Conservation (phyloP, 2,329 filamentous ascomycete genomes). For the Cercospora berteroae region DNA sequence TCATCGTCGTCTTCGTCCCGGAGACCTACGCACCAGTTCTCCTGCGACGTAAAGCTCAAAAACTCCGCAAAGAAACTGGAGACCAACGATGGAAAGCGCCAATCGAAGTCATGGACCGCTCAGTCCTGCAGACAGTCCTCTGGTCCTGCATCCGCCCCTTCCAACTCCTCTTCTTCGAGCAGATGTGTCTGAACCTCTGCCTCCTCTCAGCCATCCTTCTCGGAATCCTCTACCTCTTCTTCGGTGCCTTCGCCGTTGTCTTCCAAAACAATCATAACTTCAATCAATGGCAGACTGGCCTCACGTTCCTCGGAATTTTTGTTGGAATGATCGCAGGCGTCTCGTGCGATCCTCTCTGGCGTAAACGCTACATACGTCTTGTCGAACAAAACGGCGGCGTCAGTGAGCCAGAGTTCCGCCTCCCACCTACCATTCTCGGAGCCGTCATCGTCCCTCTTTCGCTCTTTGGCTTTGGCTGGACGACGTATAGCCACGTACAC, state of each 20-base stretch:
- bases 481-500: constrained; percentile 23
- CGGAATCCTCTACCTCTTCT: constrained; percentile 86
- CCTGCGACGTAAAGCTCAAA: constrained; percentile 67
- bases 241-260: constrained; percentile 77
- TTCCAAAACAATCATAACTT: constrained; percentile 74
- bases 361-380: constrained; percentile 55
- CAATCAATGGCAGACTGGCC: constrained; percentile 73
- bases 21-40: constrained; percentile 76
- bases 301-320: constrained; percentile 69
- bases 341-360: constrained; percentile 65
- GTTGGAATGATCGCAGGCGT: constrained; percentile 66
- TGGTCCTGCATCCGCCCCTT: constrained; percentile 64
- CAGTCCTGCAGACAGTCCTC: constrained; percentile 56
- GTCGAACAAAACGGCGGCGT: constrained; percentile 55
- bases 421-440: constrained; percentile 68
- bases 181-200: constrained; percentile 81
- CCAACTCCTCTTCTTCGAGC: constrained; percentile 68
- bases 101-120: constrained; percentile 69
- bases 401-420: constrained; percentile 81
- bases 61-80: constrained; percentile 70
- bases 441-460: constrained; percentile 74
- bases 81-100: constrained; percentile 68
- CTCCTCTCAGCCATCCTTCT: constrained; percentile 80
- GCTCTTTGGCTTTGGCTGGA: constrained; percentile 56
- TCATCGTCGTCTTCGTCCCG: constrained; percentile 71